Percentiles rank a stretch among this genome's conserved stretches.
These are phyloP conservation scores for Pisolithus microcarpus DNA, from an alignment of 768 basidiomycete species.

Conservation along the genomic window DNA sequence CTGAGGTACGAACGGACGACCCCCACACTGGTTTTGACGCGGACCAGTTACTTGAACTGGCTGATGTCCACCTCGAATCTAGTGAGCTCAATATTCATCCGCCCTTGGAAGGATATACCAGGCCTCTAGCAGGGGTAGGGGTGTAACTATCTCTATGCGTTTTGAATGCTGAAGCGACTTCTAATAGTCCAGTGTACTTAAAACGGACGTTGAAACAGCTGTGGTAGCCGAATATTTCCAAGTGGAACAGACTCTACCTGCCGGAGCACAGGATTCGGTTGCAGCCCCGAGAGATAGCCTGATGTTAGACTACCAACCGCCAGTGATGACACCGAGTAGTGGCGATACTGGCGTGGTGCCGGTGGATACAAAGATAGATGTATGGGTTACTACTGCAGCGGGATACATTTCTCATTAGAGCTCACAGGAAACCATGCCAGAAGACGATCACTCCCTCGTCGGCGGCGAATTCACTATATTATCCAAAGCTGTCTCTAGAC, in stretches of 20 bases:
- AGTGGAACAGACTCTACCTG: too few relatives aligned
- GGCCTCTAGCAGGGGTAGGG: not conserved
- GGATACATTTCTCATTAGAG: not conserved
- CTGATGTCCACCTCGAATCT: conserved; percentile 17
- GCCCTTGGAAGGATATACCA: not conserved
- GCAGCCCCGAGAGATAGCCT: too few relatives aligned
- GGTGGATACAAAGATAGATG: not conserved
- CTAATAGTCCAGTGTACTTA: not conserved
- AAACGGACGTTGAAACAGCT: not conserved
- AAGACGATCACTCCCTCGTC: too few relatives aligned
- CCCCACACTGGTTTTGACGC: conserved; percentile 6
- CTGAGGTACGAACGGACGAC: not conserved
- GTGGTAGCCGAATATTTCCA: not conserved
- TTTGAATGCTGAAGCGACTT: not conserved
- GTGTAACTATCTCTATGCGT: not conserved
- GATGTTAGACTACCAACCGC: too few relatives aligned
- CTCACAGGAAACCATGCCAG: not conserved
- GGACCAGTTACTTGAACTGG: conserved; percentile 18
- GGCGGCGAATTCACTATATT: too few relatives aligned
- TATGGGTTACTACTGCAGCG: not conserved
- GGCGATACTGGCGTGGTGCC: not conserved
- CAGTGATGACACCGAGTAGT: too few relatives aligned
- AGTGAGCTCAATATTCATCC: not conserved
- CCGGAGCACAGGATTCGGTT: too few relatives aligned
- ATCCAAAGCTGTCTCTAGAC: conserved; percentile 1